Conservation (phyloP, 768 basidiomycete genomes). For the Tephrocybe sp. region DNA sequence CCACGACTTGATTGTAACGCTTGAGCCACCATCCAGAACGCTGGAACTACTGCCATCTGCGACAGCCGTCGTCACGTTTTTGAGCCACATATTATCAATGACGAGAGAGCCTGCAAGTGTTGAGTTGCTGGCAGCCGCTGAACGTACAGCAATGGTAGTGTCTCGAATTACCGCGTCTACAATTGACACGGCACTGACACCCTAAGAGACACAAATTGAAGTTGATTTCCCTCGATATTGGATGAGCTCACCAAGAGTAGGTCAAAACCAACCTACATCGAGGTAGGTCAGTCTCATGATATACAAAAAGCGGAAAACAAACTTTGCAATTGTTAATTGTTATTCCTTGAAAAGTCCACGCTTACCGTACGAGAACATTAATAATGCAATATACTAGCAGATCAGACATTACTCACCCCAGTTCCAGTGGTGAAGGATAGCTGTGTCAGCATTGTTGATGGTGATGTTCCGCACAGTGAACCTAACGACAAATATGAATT, state of each 20-base stretch:
- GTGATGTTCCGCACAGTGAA: slow-evolving; percentile 67
- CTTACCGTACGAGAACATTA: slow-evolving; percentile 25
- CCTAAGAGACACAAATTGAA: slow-evolving; percentile 30
- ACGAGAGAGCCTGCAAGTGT: slow-evolving; percentile 57
- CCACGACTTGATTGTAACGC: slow-evolving; percentile 59
- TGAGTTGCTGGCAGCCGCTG: slow-evolving; percentile 43
- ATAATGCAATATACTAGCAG: not conserved
- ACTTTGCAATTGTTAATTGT: slow-evolving; percentile 41
- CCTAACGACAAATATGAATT: slow-evolving; percentile 20
- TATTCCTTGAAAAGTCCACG: slow-evolving; percentile 42
- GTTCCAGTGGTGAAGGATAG: slow-evolving; percentile 17
- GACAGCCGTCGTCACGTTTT: slow-evolving; percentile 60
- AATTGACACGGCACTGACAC: slow-evolving; percentile 54
- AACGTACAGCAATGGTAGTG: slow-evolving; percentile 60
- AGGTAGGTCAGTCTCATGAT: not conserved
- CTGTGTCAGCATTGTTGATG: slow-evolving; percentile 32
- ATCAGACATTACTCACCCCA: slow-evolving; percentile 11
- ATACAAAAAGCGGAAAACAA: not conserved
- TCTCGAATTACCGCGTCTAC: slow-evolving; percentile 60
- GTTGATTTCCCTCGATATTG: not conserved
- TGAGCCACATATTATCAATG: slow-evolving; percentile 60
- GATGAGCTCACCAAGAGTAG: slow-evolving; percentile 2
- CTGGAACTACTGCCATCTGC: slow-evolving; percentile 33
- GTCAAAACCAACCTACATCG: slow-evolving; percentile 11
- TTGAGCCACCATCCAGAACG: slow-evolving; percentile 56